These are phyloP conservation scores for Aspergillus sclerotiicarbonarius DNA, from an alignment of 495 filamentous ascomycete genomes.

Conservation along the genomic window DNA sequence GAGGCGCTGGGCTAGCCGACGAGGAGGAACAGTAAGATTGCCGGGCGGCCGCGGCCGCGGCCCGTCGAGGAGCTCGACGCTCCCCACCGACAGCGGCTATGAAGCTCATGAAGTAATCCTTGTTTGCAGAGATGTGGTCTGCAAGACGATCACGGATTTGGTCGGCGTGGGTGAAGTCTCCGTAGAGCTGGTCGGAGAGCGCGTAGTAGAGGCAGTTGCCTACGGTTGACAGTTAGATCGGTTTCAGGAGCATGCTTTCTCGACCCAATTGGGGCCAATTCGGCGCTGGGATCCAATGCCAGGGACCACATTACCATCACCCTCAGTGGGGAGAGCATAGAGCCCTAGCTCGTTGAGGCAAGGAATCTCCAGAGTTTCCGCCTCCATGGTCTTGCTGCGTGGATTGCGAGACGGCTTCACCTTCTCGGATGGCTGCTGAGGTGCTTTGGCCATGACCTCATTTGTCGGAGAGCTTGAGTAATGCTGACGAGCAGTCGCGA, in stretches of 20 bases:
- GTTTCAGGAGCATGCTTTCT: conserved; percentile 14
- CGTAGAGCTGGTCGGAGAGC: conserved; percentile 72
- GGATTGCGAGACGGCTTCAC: conserved; percentile 13
- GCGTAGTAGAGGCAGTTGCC: conserved; percentile 79
- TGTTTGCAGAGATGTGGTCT: conserved; percentile 59
- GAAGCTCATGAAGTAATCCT: conserved; percentile 65
- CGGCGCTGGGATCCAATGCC: background rate
- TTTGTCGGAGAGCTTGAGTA: conserved; percentile 22
- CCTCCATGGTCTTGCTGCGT: conserved; percentile 25
- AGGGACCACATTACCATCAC: conserved; percentile 37
- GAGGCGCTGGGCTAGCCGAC: conserved; percentile 31
- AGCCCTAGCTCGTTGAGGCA: conserved; percentile 39
- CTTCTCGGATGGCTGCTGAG: conserved; percentile 8
- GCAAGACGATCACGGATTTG: conserved; percentile 62
- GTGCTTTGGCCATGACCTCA: conserved; percentile 13
- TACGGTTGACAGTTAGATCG: conserved; percentile 27
- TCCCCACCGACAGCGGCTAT: conserved; percentile 59
- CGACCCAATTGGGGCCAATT: background rate
- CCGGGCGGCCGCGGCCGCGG: conserved; percentile 41
- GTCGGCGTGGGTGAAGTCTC: conserved; percentile 54
- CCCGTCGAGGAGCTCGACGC: conserved; percentile 62
- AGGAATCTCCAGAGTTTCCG: conserved; percentile 35
- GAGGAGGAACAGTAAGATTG: conserved; percentile 38
- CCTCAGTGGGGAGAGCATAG: conserved; percentile 45
- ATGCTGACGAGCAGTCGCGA: conserved; percentile 31